Base-by-base conservation (phyloP, 2,329 filamentous ascomycete species). In the Arthrobotrys conoides region DNA sequence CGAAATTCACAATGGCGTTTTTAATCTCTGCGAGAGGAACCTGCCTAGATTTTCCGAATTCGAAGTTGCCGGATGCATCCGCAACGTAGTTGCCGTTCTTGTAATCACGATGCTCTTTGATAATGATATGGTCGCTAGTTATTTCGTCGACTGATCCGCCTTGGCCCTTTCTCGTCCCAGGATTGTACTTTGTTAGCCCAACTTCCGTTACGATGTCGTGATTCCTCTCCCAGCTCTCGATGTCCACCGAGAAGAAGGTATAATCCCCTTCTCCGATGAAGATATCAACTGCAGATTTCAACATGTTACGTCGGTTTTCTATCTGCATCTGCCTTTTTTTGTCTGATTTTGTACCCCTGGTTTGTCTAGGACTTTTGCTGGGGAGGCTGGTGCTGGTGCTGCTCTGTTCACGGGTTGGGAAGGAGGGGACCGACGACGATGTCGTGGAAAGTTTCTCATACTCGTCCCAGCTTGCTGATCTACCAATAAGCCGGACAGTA, bases 161-260 rank as follows among this genome's bases (percentile, higher is more conserved):
- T 4, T 36, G 12, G 12, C 9, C 57, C n/a, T 24, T 12, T 8
- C 12, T 61, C 5, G 12, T 83, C 0, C 92, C 94, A 9, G 73
- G 67, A 83, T 98, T 94, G 0, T 98, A 86, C 1, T 91, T 90
- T 0, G 93, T 91, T 48, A 99, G 87, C 0, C 96, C 96, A 46
- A 99, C 87, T 84, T 99, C 96, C 0, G 94, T 97, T 75, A 98
- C 88, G 12, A 89, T 86, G 38, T 87, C 86, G 12, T 90, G 88
- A 53, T 89, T 86, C 22, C 85, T 85, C 83, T 99, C 96, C 73
- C 91, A 93, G 0, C 91, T 90, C 84, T 99, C 96, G 36, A 96
- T 86, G 82, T 99, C 96, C 53, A 98, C 64, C n/a, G 80, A 80
- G 46, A 82, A 76, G 55, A 82, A 81, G 18, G 80, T 71, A 10